phyloP scores from a whole-genome alignment of 2,329 filamentous ascomycete genomes.

The Emericellopsis cladophorae region DNA sequence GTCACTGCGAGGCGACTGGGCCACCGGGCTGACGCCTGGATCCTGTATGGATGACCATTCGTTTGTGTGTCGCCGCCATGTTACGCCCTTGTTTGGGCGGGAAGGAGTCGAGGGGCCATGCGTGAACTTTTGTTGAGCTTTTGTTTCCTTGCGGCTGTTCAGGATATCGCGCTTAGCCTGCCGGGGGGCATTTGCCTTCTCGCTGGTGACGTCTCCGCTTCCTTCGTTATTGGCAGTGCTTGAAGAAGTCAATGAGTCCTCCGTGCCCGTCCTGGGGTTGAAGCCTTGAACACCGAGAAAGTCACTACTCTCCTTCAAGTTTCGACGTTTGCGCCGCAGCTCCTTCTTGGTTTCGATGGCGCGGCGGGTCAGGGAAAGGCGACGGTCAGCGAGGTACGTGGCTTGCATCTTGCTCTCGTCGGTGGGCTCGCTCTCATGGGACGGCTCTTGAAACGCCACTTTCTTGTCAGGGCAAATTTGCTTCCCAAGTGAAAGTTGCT shows the following conservation, averaged over 20 bases:
- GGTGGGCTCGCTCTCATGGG: background rate
- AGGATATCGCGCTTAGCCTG: too few species aligned
- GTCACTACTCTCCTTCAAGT: slow-evolving; percentile 41
- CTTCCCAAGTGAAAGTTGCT: background rate
- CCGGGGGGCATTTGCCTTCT: background rate
- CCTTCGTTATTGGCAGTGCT: slow-evolving; percentile 27
- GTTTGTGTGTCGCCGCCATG: slow-evolving; percentile 15
- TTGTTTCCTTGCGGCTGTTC: too few species aligned
- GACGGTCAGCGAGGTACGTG: slow-evolving; percentile 2
- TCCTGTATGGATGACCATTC: slow-evolving; percentile 40
- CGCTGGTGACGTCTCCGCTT: slow-evolving; percentile 14
- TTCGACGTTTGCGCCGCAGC: slow-evolving; percentile 23
- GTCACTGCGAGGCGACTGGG: slow-evolving; percentile 23
- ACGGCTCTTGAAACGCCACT: background rate
- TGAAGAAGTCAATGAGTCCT: slow-evolving; percentile 36
- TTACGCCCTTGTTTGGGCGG: slow-evolving; percentile 9
- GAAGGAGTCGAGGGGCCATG: too few species aligned
- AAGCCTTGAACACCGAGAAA: slow-evolving; percentile 46
- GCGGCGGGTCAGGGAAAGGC: slow-evolving; percentile 5
- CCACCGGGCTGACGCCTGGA: slow-evolving; percentile 34
- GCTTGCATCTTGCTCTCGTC: background rate
- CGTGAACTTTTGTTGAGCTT: slow-evolving; percentile 6
- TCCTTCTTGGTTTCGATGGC: slow-evolving; percentile 18
- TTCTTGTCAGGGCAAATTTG: background rate
- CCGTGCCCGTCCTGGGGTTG: slow-evolving; percentile 42